These are phyloP conservation scores for Chlamydomonas eustigma DNA, from an alignment of 139 green algal species.

Conservation along the genomic window DNA sequence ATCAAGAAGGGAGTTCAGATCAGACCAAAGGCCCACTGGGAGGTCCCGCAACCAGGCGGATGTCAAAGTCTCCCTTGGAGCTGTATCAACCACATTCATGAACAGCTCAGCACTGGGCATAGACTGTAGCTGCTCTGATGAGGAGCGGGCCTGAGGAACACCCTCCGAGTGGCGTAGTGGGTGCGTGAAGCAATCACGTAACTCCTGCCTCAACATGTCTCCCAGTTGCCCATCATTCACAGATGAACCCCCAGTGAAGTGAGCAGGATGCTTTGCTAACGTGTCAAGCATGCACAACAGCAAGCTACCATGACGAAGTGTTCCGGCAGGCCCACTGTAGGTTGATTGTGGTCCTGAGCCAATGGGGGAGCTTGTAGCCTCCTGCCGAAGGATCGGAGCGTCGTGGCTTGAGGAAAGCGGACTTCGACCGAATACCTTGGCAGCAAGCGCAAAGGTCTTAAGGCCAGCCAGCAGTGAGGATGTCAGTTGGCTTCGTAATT, in stretches of 20 bases:
- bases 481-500: background rate
- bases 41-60: background rate
- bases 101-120: background rate
- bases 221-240: constrained; percentile 4
- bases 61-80: background rate
- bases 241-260: background rate
- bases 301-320: constrained; percentile 4
- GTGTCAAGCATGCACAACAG: constrained; percentile 15
- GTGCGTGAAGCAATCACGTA: constrained; percentile 6
- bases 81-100: background rate
- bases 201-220: background rate
- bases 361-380: too few relatives aligned
- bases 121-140: background rate
- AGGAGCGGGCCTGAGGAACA: too few relatives aligned
- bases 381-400: too few relatives aligned
- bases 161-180: constrained; percentile 5
- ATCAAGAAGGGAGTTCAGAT: background rate
- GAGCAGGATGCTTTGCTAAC: background rate
- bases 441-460: background rate
- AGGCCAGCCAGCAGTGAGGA: background rate
- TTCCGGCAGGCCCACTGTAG: background rate
- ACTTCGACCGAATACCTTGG: background rate
- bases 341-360: too few relatives aligned
- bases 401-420: too few relatives aligned
- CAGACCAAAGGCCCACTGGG: background rate